Evolutionary conservation across 495 filamentous ascomycete species (phyloP), one percentile per base, ranked within the genome.

Genomic region (Astrothelium macrocarpum): DNA sequence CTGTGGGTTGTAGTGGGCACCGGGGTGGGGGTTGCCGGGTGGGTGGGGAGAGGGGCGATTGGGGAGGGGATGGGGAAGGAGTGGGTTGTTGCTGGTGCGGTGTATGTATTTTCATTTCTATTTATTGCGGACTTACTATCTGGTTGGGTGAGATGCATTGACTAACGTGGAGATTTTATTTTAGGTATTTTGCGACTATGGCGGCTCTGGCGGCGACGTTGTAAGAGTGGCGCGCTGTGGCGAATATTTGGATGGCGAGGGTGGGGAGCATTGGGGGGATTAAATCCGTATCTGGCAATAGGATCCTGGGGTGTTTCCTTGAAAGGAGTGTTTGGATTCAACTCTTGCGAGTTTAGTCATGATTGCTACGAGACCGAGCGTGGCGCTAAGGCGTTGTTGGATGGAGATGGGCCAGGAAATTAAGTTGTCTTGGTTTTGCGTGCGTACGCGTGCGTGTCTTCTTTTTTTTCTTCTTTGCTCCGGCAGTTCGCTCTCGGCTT

Each of bases 11-110:
- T 59, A 11, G 61, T 61, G 26, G 46, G 66, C 7, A 66, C 66
- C 29, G 68, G 56, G 12, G 60, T 45, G 18, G 68, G 53, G 23
- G 62, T 26, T 3, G 64, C 60, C 32, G 65, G 62, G 12, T 20
- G 18, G 32, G 46, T 65, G 14, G 20, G 49, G 14, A 9, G 31
- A 1, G 32, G 63, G 62, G 32, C 67, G 65, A 43, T 53, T 23
- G 12, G 32, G n/a, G 10, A 18, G 43, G 9, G 43, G n/a, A 4
- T 14, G 43, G 23, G 20, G 23, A 25, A 60, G 32, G 68, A 70
- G 23, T 70, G 68, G 68, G 59, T 58, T 23, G 62, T 67, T 2
- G 60, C 46, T 26, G 68, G 59, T 3, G 65, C 60, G 28, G 63
- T 62, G 56, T 70, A 70, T 46, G 68, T 63, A 61, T 39, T 67